Evolutionary conservation across 2,329 filamentous ascomycete genomes (phyloP), one percentile per base, ranked within the genome.

Genomic region (Cladophialophora carrionii): DNA sequence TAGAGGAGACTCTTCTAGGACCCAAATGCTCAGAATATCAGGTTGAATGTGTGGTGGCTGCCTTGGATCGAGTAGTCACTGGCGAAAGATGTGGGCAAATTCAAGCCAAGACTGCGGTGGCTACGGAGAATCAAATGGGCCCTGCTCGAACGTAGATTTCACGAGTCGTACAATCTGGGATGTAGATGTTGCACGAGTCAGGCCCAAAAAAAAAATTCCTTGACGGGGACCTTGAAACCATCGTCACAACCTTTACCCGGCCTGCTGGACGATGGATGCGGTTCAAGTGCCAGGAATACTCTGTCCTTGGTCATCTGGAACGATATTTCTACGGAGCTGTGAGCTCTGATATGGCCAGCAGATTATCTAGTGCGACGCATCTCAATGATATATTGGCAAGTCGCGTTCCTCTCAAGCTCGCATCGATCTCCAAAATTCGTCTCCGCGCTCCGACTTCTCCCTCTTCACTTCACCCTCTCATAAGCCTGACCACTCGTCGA

Each of bases 281-380:
- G 52, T 62, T 32, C 41, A 46, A 49, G 59, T 57, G 22, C 65
- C 32, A 52, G 55, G 24, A 60, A 48, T 61, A 34, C 62, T 12
- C 51, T 31, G 22, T 63, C 22, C 57, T 43, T 53, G 46, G 62
- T 53, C 51, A 54, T 34, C 32, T 48, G 43, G 41, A 24, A 57
- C 37, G 55, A 46, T 31, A 61, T 62, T 62, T 54, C 48, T 53
- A 62, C 54, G 61, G 57, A 63, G 62, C 34, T 24, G 34, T 17
- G 29, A 26, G 59, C 51, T 53, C 51, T 63, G 55, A 65, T 32
- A 69, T 69, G 67, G 64, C 65, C 59, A 69, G 67, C 60, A 67
- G 65, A 64, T 64, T 62, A 59, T 55, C 58, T 58, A 61, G 62
- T 63, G 53, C 59, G 61, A 56, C 48, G 31, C 52, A 53, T 55